These are phyloP conservation scores for Populus nigra DNA, from an alignment of 345 rosid genomes.

Conservation along the genomic window DNA sequence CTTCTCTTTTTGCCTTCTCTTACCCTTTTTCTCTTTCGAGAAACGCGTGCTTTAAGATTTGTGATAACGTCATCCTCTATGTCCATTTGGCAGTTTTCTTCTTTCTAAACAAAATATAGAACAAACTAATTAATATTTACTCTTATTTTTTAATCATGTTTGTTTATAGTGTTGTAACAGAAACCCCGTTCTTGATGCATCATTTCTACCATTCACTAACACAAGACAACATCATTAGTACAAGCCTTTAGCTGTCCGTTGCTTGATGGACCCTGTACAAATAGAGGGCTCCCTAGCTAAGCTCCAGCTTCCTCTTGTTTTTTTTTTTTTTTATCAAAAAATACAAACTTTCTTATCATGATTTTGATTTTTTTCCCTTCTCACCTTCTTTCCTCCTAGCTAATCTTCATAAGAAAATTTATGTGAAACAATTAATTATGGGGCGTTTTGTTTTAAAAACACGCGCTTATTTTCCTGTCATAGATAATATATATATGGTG, in stretches of 20 bases:
- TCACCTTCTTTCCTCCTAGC: constrained; percentile 13
- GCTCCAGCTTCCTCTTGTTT: constrained; percentile 28
- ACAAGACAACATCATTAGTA: constrained; percentile 83
- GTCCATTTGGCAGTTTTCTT: constrained; percentile 3
- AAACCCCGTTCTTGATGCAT: constrained; percentile 67
- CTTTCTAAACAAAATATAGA: constrained; percentile 1
- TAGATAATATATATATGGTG: constrained; percentile 12
- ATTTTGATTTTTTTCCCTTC: constrained; percentile 21
- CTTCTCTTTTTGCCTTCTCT: constrained; percentile 17
- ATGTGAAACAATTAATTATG: background rate
- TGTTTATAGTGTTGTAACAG: constrained; percentile 17
- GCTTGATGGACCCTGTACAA: constrained; percentile 28
- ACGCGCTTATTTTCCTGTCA: constrained; percentile 22
- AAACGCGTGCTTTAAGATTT: constrained; percentile 38
- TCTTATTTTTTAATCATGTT: background rate
- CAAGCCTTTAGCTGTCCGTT: constrained; percentile 62
- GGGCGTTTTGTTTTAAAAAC: constrained; percentile 12
- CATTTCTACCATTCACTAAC: constrained; percentile 84
- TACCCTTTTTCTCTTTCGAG: constrained; percentile 28
- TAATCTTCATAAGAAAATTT: background rate
- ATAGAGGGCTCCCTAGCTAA: constrained; percentile 1
- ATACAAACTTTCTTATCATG: constrained; percentile 10
- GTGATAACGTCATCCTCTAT: constrained; percentile 37
- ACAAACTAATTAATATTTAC: background rate
- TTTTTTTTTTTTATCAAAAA: background rate